Evolutionary conservation across 225 moss, liverwort and hornwort genomes (phyloP), one percentile per base, ranked within the genome.

Genomic region (Pleurozium schreberi): DNA sequence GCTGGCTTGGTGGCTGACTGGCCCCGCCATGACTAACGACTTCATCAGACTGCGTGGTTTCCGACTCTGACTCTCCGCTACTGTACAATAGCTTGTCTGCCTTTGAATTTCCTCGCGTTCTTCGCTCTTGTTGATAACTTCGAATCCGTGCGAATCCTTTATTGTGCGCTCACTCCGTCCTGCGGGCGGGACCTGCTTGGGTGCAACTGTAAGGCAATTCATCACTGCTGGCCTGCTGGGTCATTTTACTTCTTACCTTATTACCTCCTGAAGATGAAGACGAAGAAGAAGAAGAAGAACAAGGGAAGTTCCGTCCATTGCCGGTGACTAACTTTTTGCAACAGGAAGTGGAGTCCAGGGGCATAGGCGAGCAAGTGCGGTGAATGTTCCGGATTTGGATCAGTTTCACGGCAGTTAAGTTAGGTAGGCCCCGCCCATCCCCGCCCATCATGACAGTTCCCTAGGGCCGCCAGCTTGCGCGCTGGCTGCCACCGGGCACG

Each of bases 361-460:
- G 59, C 42, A 59, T 43, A 10, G 74, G 59, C 43, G 0, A 42
- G 90, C 89, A 89, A 85, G 50, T 85, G 34, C 89, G 9, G 26
- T 47, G 91, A 85, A 87, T 65, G 36, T 88, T 85, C 77, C 66
- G 21, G 79, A 36, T 87, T 49, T 85, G 91, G 91, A 91, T 93
- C 67, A 88, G 86, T 71, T 43, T 60, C 89, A 89, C 85, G 89
- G 91, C 88, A 92, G 92, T 92, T 91, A 86, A 60, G 75, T 86
- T 90, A 67, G 68, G 64, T 84, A 50, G 88, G 76, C 76, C 87
- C 78, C 87, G 89, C 91, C 75, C 81, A 45, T 87, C 83, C 83
- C 58, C 89, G 91, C 78, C 82, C 86, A 88, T 75, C 75, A 67
- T 88, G 87, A 63, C 88, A 78, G 31, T 14, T 74, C 66, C 18